Evolutionary conservation across 139 green algal species (phyloP), one percentile per base, ranked within the genome.

Genomic region (Ettlia oleoabundans): DNA sequence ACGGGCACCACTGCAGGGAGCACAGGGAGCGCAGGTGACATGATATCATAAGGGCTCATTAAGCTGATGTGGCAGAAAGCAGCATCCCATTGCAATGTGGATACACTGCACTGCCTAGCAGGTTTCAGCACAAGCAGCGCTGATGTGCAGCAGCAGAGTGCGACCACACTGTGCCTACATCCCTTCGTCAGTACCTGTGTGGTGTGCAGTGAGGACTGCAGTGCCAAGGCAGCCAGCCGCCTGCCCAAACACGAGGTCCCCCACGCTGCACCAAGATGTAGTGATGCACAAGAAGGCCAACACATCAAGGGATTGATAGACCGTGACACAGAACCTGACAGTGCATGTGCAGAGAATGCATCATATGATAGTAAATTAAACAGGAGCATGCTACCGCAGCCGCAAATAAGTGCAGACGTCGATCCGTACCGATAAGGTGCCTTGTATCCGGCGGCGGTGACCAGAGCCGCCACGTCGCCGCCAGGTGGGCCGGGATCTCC

Each of bases 221-320:
- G 40, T 75, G 67, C 90, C 92, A 42, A 96, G 82, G 82, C 83
- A 91, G 24, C 93, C 94, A 19, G 68, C 63, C 0, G 93, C 93
- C 33, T 96, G 86, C 22, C 94, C 94, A 88, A 96, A 96, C 38
- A 96, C 92, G 0, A 86, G 43, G 2, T 90, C 73, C 24, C 93
- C 93, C 15, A 86, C 26, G 40, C 40, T 65, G 55, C 55, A 65
- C 18, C 18, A n/a, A n/a, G 30, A 30, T 15, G 22, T n/a, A n/a
- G n/a, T n/a, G n/a, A n/a, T n/a, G n/a, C n/a, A n/a, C n/a, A n/a
- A n/a, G n/a, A n/a, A n/a, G n/a, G n/a, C n/a, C n/a, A n/a, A n/a
- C n/a, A n/a, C n/a, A n/a, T n/a, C n/a, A n/a, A n/a, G 21, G 24
- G 24, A 67, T 7, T 21, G 58, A 7, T n/a, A 32, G 58, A n/a